A percentile compares a stretch with the other conserved stretches of the same genome.
These are phyloP conservation scores for Rauvolfia tetraphylla DNA, from an alignment of 257 asterid species.

Conservation along the genomic window DNA sequence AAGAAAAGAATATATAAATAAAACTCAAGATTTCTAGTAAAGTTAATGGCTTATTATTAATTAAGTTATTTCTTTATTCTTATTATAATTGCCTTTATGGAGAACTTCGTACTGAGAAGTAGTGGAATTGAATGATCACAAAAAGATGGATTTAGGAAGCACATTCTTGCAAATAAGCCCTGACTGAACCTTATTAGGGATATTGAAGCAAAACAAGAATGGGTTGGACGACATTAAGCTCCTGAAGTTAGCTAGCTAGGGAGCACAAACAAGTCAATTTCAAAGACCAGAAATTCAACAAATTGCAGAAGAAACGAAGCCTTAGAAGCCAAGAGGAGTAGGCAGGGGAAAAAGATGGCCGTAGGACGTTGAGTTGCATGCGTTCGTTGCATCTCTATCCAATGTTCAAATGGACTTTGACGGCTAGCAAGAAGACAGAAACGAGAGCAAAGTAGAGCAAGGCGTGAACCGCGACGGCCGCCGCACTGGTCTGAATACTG, in stretches of 20 bases:
- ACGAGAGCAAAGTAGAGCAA: constrained; percentile 48
- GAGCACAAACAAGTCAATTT: not conserved
- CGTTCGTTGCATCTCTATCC: constrained; percentile 6
- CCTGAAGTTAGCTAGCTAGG: not conserved
- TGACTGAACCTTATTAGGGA: not conserved
- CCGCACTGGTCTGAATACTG: constrained; percentile 47
- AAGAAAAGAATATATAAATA: no score
- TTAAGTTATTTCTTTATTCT: no score
- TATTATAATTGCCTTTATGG: no score
- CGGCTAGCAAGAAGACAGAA: constrained; percentile 39
- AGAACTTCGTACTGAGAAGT: no score
- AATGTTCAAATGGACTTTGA: constrained; percentile 40
- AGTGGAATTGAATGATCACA: no score
- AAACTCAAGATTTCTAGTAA: no score
- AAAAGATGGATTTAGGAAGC: not conserved
- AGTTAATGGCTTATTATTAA: no score
- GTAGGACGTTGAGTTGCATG: no score
- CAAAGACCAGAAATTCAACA: not conserved
- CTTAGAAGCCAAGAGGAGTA: not conserved
- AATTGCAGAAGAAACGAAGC: not conserved
- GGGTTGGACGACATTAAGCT: no score
- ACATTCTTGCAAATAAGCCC: not conserved
- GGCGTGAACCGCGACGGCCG: constrained; percentile 46
- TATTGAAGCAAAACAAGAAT: not conserved
- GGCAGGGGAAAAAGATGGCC: not conserved